These are phyloP conservation scores for Isoetes engelmannii DNA, from an alignment of 83 land plant species.

Conservation along the genomic window DNA sequence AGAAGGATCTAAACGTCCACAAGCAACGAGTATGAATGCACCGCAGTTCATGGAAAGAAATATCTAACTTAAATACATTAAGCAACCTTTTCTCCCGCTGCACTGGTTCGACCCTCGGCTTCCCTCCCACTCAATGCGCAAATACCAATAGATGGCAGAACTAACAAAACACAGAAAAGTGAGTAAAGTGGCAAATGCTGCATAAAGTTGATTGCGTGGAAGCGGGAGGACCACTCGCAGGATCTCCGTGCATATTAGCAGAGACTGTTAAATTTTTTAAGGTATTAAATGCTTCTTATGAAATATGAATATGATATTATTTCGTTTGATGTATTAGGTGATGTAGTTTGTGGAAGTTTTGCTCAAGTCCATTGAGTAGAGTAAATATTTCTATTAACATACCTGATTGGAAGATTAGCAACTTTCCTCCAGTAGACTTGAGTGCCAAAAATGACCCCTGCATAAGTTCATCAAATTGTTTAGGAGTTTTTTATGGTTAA, in stretches of 20 bases:
- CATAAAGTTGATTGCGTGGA: neutral
- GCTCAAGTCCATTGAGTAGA: too few species aligned
- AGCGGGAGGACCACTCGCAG: too few species aligned
- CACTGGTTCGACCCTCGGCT: conserved; percentile 70
- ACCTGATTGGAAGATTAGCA: conserved; percentile 93
- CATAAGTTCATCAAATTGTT: neutral
- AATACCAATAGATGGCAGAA: conserved; percentile 77
- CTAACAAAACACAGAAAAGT: conserved; percentile 27
- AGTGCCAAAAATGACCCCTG: conserved; percentile 88
- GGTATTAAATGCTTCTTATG: too few species aligned
- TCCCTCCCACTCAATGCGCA: conserved; percentile 85
- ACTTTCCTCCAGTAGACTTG: conserved; percentile 87
- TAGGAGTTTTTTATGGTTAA: neutral
- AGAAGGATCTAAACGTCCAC: neutral
- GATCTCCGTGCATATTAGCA: too few species aligned
- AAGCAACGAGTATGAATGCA: neutral
- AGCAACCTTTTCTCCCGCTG: conserved; percentile 70
- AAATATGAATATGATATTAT: too few species aligned
- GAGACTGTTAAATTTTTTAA: too few species aligned
- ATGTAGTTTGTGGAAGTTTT: too few species aligned
- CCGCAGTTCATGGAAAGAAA: neutral
- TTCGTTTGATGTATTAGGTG: too few species aligned
- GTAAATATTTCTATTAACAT: neutral
- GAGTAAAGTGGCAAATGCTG: neutral
- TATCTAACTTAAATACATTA: neutral